Evolutionary conservation across 129 eudicot genomes (phyloP), one percentile per base, ranked within the genome.

Genomic region (Cynara cardunculus): DNA sequence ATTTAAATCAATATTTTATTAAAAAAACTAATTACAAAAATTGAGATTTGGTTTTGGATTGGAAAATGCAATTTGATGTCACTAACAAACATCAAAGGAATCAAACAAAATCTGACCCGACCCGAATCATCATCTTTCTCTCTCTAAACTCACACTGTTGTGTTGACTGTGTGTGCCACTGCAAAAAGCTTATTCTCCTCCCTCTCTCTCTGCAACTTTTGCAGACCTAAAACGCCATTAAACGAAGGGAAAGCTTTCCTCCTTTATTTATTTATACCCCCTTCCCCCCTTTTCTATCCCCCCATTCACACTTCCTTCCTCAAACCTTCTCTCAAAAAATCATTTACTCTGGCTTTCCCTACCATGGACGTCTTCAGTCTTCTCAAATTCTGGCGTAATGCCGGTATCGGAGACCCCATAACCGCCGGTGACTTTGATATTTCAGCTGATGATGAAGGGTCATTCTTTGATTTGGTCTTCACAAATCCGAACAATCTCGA

Each of bases 401-500:
- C 84, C 77, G 88, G 74, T 7, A 18, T 81, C 71, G 81, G 81
- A 46, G 86, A 68, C 72, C 74, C 73, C 18, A 59, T 77, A 3
- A 71, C n/a, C 81, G 27, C 81, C 78, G 75, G 28, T 4, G 69
- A 76, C 61, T 37, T 75, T 6, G 90, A 86, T 71, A 24, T 79
- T 0, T 81, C 88, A 41, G 92, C 88, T 64, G 94, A 88, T 73
- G 92, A 83, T 25, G 96, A 91, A 14, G 90, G 87, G 11, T 93
- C 92, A 16, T 89, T 91, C 86, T 91, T 93, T 83, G 98, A 93
- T 74, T 80, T 93, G 49, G 94, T 82, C 32, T 72, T 93, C 41
- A 80, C 88, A 2, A 44, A 75, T 34, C 84, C 92, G 11, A 62
- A 78, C 27, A 26, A 85, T 66, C 70, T n/a, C 28, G 66, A 81